These are phyloP conservation scores for Nemania abortiva DNA, from an alignment of 2,329 filamentous ascomycete species.

Conservation along the genomic window DNA sequence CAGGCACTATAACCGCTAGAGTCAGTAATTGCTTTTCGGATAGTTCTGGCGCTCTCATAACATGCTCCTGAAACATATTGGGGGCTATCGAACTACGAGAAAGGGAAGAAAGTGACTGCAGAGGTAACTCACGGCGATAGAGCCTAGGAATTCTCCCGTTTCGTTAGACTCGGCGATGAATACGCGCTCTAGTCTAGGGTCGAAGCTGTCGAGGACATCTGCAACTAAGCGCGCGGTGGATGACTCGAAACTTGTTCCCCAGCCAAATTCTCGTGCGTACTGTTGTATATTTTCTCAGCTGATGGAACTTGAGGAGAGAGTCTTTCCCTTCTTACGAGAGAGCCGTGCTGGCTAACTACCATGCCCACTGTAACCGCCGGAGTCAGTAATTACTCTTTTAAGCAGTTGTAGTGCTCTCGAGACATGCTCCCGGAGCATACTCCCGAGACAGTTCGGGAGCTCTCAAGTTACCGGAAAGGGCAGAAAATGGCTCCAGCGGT, in stretches of 20 bases:
- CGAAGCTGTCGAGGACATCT: constrained; percentile 30
- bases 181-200: constrained; percentile 22
- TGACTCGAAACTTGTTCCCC: constrained; percentile 25
- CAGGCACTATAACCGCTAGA: not conserved
- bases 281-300: constrained; percentile 13
- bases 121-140: not conserved
- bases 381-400: too few relatives aligned
- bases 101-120: too few relatives aligned
- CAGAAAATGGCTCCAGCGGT: too few relatives aligned
- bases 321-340: constrained; percentile 16
- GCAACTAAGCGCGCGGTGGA: constrained; percentile 16
- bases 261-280: constrained; percentile 26
- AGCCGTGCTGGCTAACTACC: constrained; percentile 27
- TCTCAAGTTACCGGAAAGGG: too few relatives aligned
- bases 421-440: too few relatives aligned
- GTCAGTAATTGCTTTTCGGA: too few relatives aligned
- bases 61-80: too few relatives aligned
- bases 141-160: constrained; percentile 26
- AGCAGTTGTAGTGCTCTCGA: too few relatives aligned
- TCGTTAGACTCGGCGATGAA: constrained; percentile 25
- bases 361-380: constrained; percentile 4
- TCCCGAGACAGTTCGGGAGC: too few relatives aligned
- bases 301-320: not conserved
- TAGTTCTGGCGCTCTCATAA: too few relatives aligned
- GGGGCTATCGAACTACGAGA: too few relatives aligned